These are phyloP conservation scores for Xenosphaeropsis pyriputrescens DNA, from an alignment of 2,329 filamentous ascomycete species.

Conservation along the genomic window DNA sequence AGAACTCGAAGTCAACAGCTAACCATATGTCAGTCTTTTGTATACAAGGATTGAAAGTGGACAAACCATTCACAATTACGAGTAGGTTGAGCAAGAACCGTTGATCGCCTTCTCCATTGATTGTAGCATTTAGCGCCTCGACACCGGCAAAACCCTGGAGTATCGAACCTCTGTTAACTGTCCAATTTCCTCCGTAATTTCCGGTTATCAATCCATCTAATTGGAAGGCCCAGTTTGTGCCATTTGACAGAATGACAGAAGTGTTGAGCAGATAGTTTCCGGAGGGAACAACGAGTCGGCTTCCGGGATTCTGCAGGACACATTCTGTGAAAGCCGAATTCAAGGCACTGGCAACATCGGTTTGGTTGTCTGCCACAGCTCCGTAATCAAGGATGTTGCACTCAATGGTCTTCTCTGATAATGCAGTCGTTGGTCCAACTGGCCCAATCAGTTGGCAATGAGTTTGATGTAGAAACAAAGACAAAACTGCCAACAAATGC, in stretches of 20 bases:
- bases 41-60: not conserved
- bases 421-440: conserved; percentile 15
- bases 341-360: conserved; percentile 17
- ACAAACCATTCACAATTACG: conserved; percentile 17
- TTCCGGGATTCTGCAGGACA: conserved; percentile 8
- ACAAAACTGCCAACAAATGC: too few species aligned
- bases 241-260: conserved; percentile 15
- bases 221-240: conserved; percentile 19
- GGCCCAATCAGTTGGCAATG: conserved; percentile 8
- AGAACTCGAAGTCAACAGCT: conserved; percentile 21
- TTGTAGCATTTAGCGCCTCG: conserved; percentile 15
- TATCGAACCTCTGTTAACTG: conserved; percentile 15
- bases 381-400: conserved; percentile 20
- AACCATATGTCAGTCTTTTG: not conserved
- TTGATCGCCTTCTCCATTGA: conserved; percentile 19
- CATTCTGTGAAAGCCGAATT: conserved; percentile 14
- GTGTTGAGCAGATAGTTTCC: conserved; percentile 15
- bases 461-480: not conserved
- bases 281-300: conserved; percentile 14
- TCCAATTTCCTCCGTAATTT: conserved; percentile 16
- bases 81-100: conserved; percentile 16
- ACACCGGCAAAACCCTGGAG: conserved; percentile 16
- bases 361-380: conserved; percentile 16
- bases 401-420: conserved; percentile 13
- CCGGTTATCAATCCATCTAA: conserved; percentile 19